Percentiles rank a stretch among this genome's conserved stretches.
These are phyloP conservation scores for Pleurotus tuoliensis DNA, from an alignment of 768 basidiomycete species.

Conservation along the genomic window DNA sequence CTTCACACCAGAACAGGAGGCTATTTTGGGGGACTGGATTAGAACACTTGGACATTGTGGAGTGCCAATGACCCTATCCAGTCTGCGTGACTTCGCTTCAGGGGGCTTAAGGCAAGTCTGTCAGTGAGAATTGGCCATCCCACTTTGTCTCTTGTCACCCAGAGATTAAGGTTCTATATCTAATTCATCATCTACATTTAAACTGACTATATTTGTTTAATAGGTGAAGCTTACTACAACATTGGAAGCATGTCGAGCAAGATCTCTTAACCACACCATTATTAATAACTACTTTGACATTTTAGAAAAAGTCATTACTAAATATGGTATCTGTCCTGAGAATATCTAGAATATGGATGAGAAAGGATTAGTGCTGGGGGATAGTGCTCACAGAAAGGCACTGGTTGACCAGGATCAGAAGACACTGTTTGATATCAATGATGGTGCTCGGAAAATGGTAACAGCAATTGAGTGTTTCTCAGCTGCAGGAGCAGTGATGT, in stretches of 20 bases:
- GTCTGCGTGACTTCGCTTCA: background rate
- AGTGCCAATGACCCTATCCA: background rate
- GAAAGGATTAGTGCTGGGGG: slow-evolving; percentile 25
- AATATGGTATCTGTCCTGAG: slow-evolving; percentile 19
- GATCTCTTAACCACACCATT: slow-evolving; percentile 26
- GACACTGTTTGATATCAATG: slow-evolving; percentile 16
- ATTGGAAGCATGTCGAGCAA: slow-evolving; percentile 13
- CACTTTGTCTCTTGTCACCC: slow-evolving; percentile 1
- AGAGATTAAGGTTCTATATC: background rate
- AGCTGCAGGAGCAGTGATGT: slow-evolving; percentile 26
- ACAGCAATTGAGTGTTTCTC: slow-evolving; percentile 37
- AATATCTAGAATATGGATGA: slow-evolving; percentile 30
- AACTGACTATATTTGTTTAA: background rate
- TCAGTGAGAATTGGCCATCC: background rate
- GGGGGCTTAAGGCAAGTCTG: background rate
- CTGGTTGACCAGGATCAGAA: slow-evolving; percentile 18
- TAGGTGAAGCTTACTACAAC: slow-evolving; percentile 13
- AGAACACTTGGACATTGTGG: background rate
- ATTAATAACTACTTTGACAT: slow-evolving; percentile 23
- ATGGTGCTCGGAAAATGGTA: slow-evolving; percentile 33
- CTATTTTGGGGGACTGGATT: background rate
- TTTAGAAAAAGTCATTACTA: slow-evolving; percentile 16
- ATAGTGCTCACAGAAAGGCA: slow-evolving; percentile 11
- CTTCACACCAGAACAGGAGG: background rate
- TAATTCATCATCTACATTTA: background rate